Evolutionary conservation across 2,329 filamentous ascomycete species (phyloP).

Genomic region (Colletotrichum sp.): DNA sequence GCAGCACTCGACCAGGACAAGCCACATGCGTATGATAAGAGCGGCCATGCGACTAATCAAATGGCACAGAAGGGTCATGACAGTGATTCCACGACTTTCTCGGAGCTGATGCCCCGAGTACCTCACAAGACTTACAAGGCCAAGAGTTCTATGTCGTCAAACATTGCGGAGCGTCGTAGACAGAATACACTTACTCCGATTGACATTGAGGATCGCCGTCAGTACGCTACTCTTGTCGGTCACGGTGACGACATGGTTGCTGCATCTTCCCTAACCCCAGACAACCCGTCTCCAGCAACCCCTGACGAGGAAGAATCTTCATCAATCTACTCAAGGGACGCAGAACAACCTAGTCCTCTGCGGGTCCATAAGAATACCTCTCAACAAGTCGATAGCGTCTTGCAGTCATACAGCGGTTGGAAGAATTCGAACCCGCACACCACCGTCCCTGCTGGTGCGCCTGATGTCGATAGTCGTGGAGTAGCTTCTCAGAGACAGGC

Average conservation of each 20-base stretch:
- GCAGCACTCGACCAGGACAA: not conserved
- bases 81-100: conserved; percentile 16
- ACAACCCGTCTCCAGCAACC: not conserved
- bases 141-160: conserved; percentile 7
- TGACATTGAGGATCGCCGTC: conserved; percentile 2
- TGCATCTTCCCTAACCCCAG: conserved; percentile 24
- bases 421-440: not conserved
- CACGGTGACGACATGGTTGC: conserved; percentile 17
- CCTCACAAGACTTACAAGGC: not conserved
- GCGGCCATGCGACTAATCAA: not conserved
- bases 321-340: conserved; percentile 20
- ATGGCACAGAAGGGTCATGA: not conserved
- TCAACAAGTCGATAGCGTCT: conserved; percentile 5
- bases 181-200: not conserved
- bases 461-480: not conserved
- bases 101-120: conserved; percentile 10
- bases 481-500: not conserved
- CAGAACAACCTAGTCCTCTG: not conserved
- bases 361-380: conserved; percentile 2
- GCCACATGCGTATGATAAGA: not conserved
- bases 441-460: not conserved
- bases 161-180: conserved; percentile 16
- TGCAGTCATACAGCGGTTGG: conserved; percentile 20
- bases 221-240: conserved; percentile 2
- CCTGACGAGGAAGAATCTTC: conserved; percentile 7